phyloP scores from a whole-genome alignment of 805 yeast genomes.

The Myxozyma lipomycoides region DNA sequence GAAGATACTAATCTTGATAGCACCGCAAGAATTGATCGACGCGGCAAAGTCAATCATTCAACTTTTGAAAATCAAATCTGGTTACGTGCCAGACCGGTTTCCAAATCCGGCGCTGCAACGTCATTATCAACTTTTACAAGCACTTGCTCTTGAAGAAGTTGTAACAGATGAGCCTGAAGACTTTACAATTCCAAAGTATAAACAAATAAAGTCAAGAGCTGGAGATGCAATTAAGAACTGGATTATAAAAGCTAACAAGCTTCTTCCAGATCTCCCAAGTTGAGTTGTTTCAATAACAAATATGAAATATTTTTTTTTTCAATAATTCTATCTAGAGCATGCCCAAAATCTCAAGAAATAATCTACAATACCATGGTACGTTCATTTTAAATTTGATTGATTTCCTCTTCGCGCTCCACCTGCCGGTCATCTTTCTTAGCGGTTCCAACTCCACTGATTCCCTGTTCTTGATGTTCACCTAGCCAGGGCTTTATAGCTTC shows the following conservation, averaged over 20 bases:
- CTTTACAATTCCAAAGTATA: constrained; percentile 29
- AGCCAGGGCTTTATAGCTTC: constrained; percentile 47
- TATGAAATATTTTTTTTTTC: not conserved
- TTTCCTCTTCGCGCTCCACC: not conserved
- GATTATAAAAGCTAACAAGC: no score
- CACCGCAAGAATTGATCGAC: constrained; percentile 30
- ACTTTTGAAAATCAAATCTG: constrained; percentile 45
- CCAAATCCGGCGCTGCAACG: constrained; percentile 66
- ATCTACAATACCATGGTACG: not conserved
- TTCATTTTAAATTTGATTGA: not conserved
- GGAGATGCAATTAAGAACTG: not conserved
- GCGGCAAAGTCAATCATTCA: constrained; percentile 37
- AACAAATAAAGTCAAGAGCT: constrained; percentile 23
- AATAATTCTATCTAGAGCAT: no score
- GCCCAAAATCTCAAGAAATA: not conserved
- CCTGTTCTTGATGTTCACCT: constrained; percentile 35
- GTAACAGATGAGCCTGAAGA: constrained; percentile 32
- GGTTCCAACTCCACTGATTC: constrained; percentile 38
- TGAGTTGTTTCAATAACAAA: no score
- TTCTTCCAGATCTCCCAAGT: no score
- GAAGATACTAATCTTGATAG: constrained; percentile 11
- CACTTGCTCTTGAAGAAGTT: constrained; percentile 59
- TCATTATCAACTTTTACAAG: constrained; percentile 61
- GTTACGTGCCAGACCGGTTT: constrained; percentile 55
- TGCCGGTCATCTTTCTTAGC: constrained; percentile 10